phyloP scores from a whole-genome alignment of 2,329 filamentous ascomycete species.

The Fusarium begoniae region DNA sequence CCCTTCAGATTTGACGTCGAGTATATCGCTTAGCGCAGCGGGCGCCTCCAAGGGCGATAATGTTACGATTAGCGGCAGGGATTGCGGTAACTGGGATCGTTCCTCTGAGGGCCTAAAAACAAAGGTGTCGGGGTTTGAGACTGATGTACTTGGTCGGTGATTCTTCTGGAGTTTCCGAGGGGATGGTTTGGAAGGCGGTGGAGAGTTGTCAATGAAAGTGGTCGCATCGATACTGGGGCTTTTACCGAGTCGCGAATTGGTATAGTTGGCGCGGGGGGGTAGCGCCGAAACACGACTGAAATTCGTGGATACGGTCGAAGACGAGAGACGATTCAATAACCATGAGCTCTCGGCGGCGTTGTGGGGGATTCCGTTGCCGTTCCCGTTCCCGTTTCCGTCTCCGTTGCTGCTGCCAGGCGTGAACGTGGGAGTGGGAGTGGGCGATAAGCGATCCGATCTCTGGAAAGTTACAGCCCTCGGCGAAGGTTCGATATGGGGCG shows the following conservation, averaged over 20 bases:
- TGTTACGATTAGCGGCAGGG: conserved; percentile 39
- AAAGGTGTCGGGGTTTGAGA: conserved; percentile 19
- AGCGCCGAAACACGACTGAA: conserved; percentile 53
- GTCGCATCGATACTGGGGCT: conserved; percentile 57
- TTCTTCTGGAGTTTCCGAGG: conserved; percentile 52
- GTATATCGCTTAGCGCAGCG: conserved; percentile 32
- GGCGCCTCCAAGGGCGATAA: conserved; percentile 40
- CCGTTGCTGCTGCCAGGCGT: background rate
- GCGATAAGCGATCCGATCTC: conserved; percentile 33
- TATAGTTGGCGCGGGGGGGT: conserved; percentile 45
- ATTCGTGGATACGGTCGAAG: conserved; percentile 56
- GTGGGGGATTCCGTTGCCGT: conserved; percentile 39
- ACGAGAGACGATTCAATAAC: conserved; percentile 63
- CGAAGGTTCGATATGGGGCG: conserved; percentile 45
- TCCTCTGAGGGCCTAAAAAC: conserved; percentile 14
- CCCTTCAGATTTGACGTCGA: conserved; percentile 36
- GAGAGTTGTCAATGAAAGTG: conserved; percentile 45
- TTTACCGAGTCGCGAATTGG: conserved; percentile 48
- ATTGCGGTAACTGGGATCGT: conserved; percentile 22
- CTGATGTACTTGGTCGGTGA: conserved; percentile 44
- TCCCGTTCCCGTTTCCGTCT: conserved; percentile 33
- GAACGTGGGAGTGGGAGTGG: background rate
- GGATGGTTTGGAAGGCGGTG: conserved; percentile 43
- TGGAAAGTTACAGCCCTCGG: conserved; percentile 27
- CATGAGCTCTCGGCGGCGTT: conserved; percentile 54